A percentile compares a stretch with the other conserved stretches of the same genome.
phyloP scores from a whole-genome alignment of 257 asterid species.

The Solanum habrochaites region DNA sequence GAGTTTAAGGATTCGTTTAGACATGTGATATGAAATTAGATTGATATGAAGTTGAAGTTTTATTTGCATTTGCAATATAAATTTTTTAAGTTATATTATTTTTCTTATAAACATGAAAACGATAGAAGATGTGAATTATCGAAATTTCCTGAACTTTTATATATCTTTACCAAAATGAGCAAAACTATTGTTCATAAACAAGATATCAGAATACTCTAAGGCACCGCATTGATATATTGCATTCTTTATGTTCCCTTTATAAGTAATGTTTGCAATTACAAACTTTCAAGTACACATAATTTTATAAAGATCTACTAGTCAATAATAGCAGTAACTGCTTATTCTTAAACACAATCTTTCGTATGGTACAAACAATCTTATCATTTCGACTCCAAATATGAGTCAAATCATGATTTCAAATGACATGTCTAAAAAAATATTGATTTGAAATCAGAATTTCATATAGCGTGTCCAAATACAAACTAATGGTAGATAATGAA shows the following conservation, averaged over 20 bases:
- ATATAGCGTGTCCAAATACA: neutral
- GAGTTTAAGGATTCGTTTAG: accelerated
- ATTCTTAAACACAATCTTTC: too few species aligned
- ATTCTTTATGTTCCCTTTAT: neutral
- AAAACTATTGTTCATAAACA: neutral
- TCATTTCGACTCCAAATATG: accelerated
- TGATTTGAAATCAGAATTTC: too few species aligned
- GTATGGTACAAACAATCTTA: too few species aligned
- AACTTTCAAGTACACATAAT: too few species aligned
- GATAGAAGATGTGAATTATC: neutral
- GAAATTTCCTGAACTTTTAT: too few species aligned
- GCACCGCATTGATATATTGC: neutral
- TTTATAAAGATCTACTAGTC: neutral
- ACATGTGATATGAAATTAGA: neutral
- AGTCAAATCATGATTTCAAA: neutral
- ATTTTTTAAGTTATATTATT: neutral
- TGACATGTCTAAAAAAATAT: too few species aligned
- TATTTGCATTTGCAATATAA: accelerated
- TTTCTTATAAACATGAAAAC: neutral
- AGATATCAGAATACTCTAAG: neutral
- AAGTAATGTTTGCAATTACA: neutral
- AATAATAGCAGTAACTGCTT: neutral
- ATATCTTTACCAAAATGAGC: neutral
- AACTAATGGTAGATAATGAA: too few species aligned
- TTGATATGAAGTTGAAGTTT: neutral